Evolutionary conservation across 2,329 filamentous ascomycete genomes (phyloP).

Genomic region (Neodidymelliopsis sp.): DNA sequence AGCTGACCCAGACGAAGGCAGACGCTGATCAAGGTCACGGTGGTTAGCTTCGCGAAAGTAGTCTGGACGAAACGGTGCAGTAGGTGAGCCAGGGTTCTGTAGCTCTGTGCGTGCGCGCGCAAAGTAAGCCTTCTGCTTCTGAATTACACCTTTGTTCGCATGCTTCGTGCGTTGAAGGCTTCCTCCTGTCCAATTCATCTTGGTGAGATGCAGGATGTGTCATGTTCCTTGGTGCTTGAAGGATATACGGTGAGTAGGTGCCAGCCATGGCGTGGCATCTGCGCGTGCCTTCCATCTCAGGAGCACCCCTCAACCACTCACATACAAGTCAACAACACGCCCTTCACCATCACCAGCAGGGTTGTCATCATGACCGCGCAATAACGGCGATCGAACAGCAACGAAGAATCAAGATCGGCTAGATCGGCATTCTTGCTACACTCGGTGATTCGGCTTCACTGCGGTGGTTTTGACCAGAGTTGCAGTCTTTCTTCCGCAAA

Average conservation of each 20-base stretch:
- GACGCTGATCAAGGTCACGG: constrained; percentile 8
- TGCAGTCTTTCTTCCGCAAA: constrained; percentile 20
- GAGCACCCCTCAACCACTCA: neutral
- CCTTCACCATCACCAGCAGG: neutral
- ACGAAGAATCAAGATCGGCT: neutral
- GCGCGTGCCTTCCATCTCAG: constrained; percentile 16
- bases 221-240: neutral
- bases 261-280: neutral
- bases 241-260: neutral
- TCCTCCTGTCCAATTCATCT: constrained; percentile 61
- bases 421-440: neutral
- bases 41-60: constrained; percentile 27
- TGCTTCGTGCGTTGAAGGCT: constrained; percentile 50
- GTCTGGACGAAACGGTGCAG: constrained; percentile 33
- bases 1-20: constrained; percentile 15
- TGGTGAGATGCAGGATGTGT: neutral
- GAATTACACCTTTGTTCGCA: constrained; percentile 44
- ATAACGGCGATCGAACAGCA: neutral
- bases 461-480: constrained; percentile 9
- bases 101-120: constrained; percentile 49
- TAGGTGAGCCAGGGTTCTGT: constrained; percentile 22
- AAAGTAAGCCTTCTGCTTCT: constrained; percentile 57
- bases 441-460: constrained; percentile 21
- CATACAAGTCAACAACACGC: neutral
- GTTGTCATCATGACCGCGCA: neutral